Base-by-base conservation (phyloP, 2,329 filamentous ascomycete species). In the Aaosphaeria arxii region DNA sequence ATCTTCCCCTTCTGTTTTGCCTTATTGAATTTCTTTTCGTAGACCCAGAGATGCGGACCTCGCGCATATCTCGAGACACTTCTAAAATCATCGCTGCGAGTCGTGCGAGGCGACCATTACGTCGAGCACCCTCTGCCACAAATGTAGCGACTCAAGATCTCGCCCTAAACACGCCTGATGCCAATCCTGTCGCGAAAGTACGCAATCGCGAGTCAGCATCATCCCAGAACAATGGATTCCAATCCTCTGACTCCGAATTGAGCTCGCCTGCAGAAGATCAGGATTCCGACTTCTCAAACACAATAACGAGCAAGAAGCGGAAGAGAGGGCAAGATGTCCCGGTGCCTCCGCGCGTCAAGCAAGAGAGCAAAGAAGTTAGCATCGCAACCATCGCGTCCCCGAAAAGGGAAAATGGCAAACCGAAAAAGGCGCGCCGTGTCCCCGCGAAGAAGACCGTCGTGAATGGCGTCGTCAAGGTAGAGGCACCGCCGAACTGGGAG, bases 401-500 rank as follows among this genome's bases (percentile, higher is more conserved):
- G 43, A 64, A 56, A 47, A 60, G 48, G 45, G 29, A 11, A 35
- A 38, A 39, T 17, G 29, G 24, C 64, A 48, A 71, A 17, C 59
- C 62, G 7, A 58, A 49, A 50, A 71, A 71, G 54, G 48, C 70
- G 5, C 71, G 73, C 30, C 71, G 70, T 5, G 58, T 49, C 28
- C 64, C 63, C 40, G 64, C 65, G 30, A 73, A 67, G 54, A 68
- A 66, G 46, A 62, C 56, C 11, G 62, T 62, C 11, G 55, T 50
- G 4, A 51, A 62, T 58, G 67, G 62, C 33, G 59, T 36, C 41
- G 52, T 75, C 43, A 79, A 79, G 54, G 57, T 73, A 11, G 76
- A 80, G 53, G 83, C 90, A 1, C 91, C 91, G 0, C 78, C 84
- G 0, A 84, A 91, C 66, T 96, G 94, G 94, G 84, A 90, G 53